Percentiles rank a stretch among this genome's conserved stretches.
These are phyloP conservation scores for Sphaerosporella brunnea DNA, from an alignment of 495 filamentous ascomycete species.

Conservation along the genomic window DNA sequence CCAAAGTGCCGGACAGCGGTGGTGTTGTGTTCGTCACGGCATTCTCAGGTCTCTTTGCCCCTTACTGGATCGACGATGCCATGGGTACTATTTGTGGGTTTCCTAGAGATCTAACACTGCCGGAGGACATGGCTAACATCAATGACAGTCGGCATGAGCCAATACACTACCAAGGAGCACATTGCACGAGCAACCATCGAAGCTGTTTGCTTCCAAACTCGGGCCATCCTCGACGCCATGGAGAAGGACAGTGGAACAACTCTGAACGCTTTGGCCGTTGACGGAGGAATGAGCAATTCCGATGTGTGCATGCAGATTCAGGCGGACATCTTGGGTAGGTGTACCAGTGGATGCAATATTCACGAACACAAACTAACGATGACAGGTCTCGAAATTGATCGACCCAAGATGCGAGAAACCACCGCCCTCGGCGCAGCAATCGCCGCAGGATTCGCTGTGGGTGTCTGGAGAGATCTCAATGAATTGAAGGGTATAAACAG, in stretches of 20 bases:
- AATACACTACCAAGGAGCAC: slow-evolving; percentile 75
- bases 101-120: not conserved
- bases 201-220: slow-evolving; percentile 88
- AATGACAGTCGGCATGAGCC: slow-evolving; percentile 60
- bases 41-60: slow-evolving; percentile 88
- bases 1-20: slow-evolving; percentile 55
- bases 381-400: slow-evolving; percentile 54
- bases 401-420: slow-evolving; percentile 83
- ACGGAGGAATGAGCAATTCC: slow-evolving; percentile 88
- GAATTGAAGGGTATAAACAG: slow-evolving; percentile 67
- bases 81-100: slow-evolving; percentile 70
- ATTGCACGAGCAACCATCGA: slow-evolving; percentile 89
- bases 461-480: slow-evolving; percentile 61
- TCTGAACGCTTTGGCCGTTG: slow-evolving; percentile 62
- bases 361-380: not conserved
- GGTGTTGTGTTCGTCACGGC: slow-evolving; percentile 90
- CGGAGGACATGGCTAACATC: not conserved
- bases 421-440: slow-evolving; percentile 89
- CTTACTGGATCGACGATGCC: slow-evolving; percentile 97
- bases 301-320: slow-evolving; percentile 93
- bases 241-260: slow-evolving; percentile 70
- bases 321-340: slow-evolving; percentile 61
- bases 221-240: slow-evolving; percentile 90
- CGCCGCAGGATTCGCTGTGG: slow-evolving; percentile 73
- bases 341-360: too few relatives aligned